A percentile compares a stretch with the other conserved stretches of the same genome.
Evolutionary conservation across 805 yeast species (phyloP).

Genomic region (Candida silvatica): DNA sequence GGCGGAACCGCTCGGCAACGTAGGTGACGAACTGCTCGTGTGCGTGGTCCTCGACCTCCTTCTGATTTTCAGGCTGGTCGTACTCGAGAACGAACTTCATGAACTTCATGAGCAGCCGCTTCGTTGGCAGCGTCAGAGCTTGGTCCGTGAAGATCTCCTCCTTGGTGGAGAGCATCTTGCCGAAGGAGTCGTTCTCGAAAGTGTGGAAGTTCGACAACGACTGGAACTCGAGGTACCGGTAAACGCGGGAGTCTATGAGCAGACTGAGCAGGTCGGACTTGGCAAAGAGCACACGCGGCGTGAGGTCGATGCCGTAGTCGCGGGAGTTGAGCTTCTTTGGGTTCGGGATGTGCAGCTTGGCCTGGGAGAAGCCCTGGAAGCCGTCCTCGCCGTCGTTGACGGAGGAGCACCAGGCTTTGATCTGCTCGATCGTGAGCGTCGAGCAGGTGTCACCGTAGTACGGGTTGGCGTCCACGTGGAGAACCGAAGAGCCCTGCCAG

Average conservation of each 20-base stretch:
- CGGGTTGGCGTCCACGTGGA: slow-evolving; percentile 78
- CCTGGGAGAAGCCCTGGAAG: slow-evolving; percentile 38
- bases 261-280: slow-evolving; percentile 78
- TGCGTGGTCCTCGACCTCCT: slow-evolving; percentile 42
- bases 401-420: slow-evolving; percentile 71
- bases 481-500: slow-evolving; percentile 96
- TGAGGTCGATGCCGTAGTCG: slow-evolving; percentile 81
- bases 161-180: slow-evolving; percentile 75
- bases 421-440: slow-evolving; percentile 78
- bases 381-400: slow-evolving; percentile 40
- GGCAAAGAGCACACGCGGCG: slow-evolving; percentile 84
- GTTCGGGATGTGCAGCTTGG: slow-evolving; percentile 72
- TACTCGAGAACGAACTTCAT: slow-evolving; percentile 77
- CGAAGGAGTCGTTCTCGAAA: slow-evolving; percentile 87
- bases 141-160: slow-evolving; percentile 93
- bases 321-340: slow-evolving; percentile 47
- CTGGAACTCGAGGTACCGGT: slow-evolving; percentile 87
- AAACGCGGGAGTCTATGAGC: slow-evolving; percentile 77
- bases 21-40: slow-evolving; percentile 51
- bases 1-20: slow-evolving; percentile 54
- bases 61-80: slow-evolving; percentile 39
- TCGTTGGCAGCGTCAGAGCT: slow-evolving; percentile 61
- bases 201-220: slow-evolving; percentile 84
- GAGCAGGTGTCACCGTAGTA: slow-evolving; percentile 89
- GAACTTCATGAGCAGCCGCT: slow-evolving; percentile 84